A percentile compares a stretch with the other conserved stretches of the same genome.
Conservation (phyloP, 1,284 basidiomycete genomes). For the Sanghuangporus weigelae region DNA sequence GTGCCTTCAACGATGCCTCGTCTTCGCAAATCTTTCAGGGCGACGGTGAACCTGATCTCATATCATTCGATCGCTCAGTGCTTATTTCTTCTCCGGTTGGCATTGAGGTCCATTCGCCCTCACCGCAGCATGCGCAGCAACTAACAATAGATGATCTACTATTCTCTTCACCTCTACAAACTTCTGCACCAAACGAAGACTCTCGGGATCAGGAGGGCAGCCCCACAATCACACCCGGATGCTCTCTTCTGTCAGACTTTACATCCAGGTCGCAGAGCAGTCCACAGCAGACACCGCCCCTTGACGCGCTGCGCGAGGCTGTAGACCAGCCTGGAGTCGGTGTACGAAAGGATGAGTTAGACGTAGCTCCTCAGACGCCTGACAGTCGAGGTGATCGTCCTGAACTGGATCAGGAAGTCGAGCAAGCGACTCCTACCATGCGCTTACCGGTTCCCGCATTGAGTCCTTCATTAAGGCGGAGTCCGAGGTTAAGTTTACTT, state of each 20-base stretch:
- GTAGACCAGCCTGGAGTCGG: not conserved
- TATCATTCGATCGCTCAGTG: slow-evolving; percentile 15
- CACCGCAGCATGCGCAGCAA: slow-evolving; percentile 7
- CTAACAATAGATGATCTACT: slow-evolving; percentile 16
- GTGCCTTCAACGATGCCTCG: not conserved
- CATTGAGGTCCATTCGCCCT: slow-evolving; percentile 10
- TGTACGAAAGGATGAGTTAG: not conserved
- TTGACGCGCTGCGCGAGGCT: too few species aligned
- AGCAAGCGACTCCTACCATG: not conserved
- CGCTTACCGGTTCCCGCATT: not conserved
- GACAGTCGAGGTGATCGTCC: not conserved
- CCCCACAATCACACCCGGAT: not conserved
- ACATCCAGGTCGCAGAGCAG: too few species aligned
- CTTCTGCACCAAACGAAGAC: not conserved
- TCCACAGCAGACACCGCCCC: not conserved
- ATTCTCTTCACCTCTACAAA: slow-evolving; percentile 10
- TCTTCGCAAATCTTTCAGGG: not conserved
- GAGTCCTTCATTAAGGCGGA: slow-evolving; percentile 11
- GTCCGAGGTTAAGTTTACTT: slow-evolving; percentile 13
- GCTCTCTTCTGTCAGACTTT: not conserved
- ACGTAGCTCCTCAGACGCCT: not conserved
- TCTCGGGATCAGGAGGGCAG: not conserved
- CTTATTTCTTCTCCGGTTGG: not conserved
- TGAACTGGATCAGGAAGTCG: not conserved
- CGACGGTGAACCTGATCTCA: slow-evolving; percentile 11